Evolutionary conservation across 345 rosid species (phyloP).

Genomic region (Corchorus capsularis): DNA sequence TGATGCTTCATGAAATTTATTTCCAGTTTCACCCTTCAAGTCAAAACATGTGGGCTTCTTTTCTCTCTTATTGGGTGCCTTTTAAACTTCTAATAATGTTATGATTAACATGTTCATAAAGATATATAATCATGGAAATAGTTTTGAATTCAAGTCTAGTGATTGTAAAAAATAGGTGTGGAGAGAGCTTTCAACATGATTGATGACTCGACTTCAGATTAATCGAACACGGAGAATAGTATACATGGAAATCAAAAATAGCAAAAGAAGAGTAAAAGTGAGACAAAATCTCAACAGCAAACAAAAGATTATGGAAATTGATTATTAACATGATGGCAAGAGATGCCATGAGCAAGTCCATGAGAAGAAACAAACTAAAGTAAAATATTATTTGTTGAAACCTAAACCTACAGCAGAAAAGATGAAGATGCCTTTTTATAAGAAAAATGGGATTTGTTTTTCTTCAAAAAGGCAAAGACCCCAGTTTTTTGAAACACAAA

Average conservation of each 20-base stretch:
- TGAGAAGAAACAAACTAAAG: neutral
- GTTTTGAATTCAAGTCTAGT: too few species aligned
- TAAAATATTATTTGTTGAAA: neutral
- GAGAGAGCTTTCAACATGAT: too few species aligned
- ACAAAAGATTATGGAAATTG: too few species aligned
- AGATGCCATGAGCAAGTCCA: too few species aligned
- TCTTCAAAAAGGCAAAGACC: conserved; percentile 7
- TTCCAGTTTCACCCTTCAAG: neutral
- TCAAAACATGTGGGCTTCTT: conserved; percentile 7
- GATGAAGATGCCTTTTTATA: neutral
- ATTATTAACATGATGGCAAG: too few species aligned
- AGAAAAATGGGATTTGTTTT: neutral
- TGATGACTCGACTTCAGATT: too few species aligned
- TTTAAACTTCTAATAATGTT: neutral
- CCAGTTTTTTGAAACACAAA: neutral
- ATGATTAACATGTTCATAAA: conserved; percentile 11
- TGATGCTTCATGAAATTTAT: neutral
- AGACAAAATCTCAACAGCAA: too few species aligned
- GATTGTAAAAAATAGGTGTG: too few species aligned
- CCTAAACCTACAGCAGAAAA: neutral
- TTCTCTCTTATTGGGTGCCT: neutral
- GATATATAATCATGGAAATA: neutral
- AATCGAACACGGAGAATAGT: too few species aligned
- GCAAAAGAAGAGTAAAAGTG: too few species aligned
- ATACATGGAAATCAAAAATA: too few species aligned